Conservation (phyloP, 2,329 filamentous ascomycete species). For the Monosporascus sp. region DNA sequence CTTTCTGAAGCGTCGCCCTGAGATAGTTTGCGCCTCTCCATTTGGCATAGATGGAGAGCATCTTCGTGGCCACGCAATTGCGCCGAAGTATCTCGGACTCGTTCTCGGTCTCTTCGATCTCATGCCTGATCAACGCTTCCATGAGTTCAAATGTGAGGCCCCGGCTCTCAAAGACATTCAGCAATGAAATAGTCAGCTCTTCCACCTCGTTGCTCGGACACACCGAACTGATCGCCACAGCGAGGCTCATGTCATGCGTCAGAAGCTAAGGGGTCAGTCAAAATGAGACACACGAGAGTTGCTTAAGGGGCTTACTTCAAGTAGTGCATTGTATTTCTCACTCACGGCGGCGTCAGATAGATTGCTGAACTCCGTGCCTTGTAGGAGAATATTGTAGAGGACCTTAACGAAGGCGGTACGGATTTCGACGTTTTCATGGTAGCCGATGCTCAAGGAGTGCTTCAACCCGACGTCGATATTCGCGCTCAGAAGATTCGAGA, state of each 20-base stretch:
- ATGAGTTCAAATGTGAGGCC: constrained; percentile 58
- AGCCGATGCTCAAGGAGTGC: constrained; percentile 64
- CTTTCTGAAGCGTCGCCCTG: constrained; percentile 58
- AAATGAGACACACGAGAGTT: background rate
- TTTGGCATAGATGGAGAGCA: constrained; percentile 65
- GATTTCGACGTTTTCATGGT: constrained; percentile 65
- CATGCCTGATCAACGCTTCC: constrained; percentile 62
- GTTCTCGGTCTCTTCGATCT: constrained; percentile 64
- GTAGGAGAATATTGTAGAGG: constrained; percentile 64
- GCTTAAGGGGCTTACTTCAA: constrained; percentile 40
- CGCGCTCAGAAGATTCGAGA: constrained; percentile 64
- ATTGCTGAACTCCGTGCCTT: constrained; percentile 66
- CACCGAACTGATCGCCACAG: constrained; percentile 57
- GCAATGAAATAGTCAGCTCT: constrained; percentile 60
- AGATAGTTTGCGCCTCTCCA: constrained; percentile 64
- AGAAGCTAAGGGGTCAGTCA: constrained; percentile 39
- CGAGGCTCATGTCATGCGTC: constrained; percentile 56
- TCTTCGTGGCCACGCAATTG: constrained; percentile 67
- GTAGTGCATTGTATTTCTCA: constrained; percentile 62
- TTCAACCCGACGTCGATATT: constrained; percentile 69
- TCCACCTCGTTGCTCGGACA: constrained; percentile 65
- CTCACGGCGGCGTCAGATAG: constrained; percentile 61
- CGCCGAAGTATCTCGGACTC: constrained; percentile 63
- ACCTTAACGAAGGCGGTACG: constrained; percentile 66
- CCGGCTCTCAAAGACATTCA: constrained; percentile 65